Evolutionary conservation across 768 basidiomycete genomes (phyloP).

Genomic region (Strobilomyces dryophilus): DNA sequence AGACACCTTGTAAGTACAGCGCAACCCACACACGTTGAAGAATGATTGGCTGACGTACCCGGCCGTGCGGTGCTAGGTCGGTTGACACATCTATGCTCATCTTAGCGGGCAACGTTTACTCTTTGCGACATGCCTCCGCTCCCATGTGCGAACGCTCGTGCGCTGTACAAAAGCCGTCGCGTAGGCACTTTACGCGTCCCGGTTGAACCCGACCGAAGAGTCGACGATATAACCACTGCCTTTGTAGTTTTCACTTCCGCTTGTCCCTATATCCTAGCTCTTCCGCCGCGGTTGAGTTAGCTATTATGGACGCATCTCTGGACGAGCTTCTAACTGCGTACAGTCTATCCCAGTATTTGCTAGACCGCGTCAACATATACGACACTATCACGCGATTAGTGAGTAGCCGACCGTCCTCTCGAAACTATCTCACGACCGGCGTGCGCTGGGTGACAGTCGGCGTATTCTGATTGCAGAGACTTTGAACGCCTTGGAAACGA

Average conservation of each 20-base stretch:
- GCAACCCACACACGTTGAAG: no score
- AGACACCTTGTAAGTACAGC: no score
- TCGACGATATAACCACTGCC: conserved; percentile 10
- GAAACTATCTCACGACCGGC: neutral
- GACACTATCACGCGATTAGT: conserved; percentile 27
- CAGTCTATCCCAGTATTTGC: conserved; percentile 18
- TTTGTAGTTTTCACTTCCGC: neutral
- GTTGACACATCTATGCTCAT: neutral
- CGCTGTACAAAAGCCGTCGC: neutral
- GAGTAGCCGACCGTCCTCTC: neutral
- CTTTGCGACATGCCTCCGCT: conserved; percentile 6
- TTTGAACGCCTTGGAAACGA: conserved; percentile 25
- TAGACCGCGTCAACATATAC: conserved; percentile 26
- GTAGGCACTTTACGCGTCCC: neutral
- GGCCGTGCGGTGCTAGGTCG: no score
- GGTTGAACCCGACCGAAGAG: conserved; percentile 2
- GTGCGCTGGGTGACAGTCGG: conserved; percentile 8
- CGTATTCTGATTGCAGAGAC: conserved; percentile 24
- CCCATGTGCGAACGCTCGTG: neutral
- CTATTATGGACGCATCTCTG: conserved; percentile 7
- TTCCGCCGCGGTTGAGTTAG: neutral
- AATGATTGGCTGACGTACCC: no score
- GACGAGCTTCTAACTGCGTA: conserved; percentile 12
- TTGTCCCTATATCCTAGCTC: neutral
- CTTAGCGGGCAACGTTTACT: neutral